Evolutionary conservation across 2,329 filamentous ascomycete genomes (phyloP).

Genomic region (Byssochlamys sp.): DNA sequence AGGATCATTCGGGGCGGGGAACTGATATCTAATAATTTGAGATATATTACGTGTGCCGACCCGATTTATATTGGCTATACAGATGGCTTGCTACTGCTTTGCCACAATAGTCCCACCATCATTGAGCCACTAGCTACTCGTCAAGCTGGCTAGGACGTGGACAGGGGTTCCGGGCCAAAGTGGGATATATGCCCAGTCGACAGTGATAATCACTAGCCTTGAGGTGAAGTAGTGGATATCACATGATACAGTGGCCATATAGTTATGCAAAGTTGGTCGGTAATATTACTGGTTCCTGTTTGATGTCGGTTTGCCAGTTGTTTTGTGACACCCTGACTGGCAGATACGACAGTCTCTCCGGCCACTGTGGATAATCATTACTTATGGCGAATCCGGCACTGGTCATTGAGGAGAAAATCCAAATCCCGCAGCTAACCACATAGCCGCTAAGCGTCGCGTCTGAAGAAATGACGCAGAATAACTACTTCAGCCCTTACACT

Average conservation of each 20-base stretch:
- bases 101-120: neutral
- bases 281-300: neutral
- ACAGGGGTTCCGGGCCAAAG: neutral
- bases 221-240: neutral
- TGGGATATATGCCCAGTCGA: neutral
- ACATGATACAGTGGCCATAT: neutral
- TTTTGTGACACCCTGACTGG: neutral
- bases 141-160: neutral
- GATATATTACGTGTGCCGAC: neutral
- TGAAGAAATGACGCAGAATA: neutral
- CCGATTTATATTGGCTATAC: neutral
- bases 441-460: neutral
- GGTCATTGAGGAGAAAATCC: neutral
- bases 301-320: neutral
- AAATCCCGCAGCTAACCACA: neutral
- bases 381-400: neutral
- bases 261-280: neutral
- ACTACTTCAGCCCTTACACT: neutral
- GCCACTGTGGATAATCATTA: neutral
- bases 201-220: neutral
- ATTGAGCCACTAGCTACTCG: neutral
- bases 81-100: neutral
- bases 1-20: neutral
- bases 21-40: neutral
- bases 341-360: neutral